Conservation (phyloP, 495 filamentous ascomycete genomes). For the Thozetella sp. region DNA sequence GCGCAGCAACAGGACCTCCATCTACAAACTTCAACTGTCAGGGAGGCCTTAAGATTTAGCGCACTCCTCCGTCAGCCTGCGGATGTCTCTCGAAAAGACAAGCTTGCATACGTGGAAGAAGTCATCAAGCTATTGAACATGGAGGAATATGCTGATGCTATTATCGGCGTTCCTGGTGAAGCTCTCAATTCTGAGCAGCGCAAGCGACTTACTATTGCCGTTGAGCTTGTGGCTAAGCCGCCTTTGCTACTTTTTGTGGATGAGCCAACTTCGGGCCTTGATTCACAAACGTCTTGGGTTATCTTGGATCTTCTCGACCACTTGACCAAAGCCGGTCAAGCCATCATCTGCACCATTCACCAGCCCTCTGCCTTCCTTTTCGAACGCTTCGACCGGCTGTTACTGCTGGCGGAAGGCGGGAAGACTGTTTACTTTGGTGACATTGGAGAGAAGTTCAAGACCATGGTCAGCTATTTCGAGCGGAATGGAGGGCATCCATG, state of each 20-base stretch:
- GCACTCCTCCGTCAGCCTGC: slow-evolving; percentile 84
- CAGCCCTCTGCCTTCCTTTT: slow-evolving; percentile 91
- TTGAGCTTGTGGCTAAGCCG: slow-evolving; percentile 89
- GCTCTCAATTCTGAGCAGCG: slow-evolving; percentile 93
- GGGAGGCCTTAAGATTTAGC: slow-evolving; percentile 82
- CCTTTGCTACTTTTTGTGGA: slow-evolving; percentile 87
- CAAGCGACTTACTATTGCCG: slow-evolving; percentile 92
- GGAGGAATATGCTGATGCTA: slow-evolving; percentile 83
- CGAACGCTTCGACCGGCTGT: slow-evolving; percentile 84
- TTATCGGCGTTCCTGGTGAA: slow-evolving; percentile 85
- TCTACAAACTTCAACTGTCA: slow-evolving; percentile 80
- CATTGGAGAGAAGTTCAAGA: slow-evolving; percentile 77
- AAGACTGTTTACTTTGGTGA: slow-evolving; percentile 90
- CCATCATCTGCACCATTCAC: slow-evolving; percentile 91
- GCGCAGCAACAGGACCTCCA: slow-evolving; percentile 97
- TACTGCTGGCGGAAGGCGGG: slow-evolving; percentile 82
- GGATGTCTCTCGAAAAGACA: slow-evolving; percentile 67
- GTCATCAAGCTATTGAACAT: slow-evolving; percentile 89
- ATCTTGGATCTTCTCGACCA: slow-evolving; percentile 79
- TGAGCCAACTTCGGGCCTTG: slow-evolving; percentile 83
- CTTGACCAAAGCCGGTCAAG: slow-evolving; percentile 80
- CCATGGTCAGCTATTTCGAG: slow-evolving; percentile 79
- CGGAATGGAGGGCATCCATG: slow-evolving; percentile 74
- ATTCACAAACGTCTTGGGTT: slow-evolving; percentile 85
- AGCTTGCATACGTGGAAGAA: slow-evolving; percentile 85